Percentiles rank a stretch among this genome's conserved stretches.
Conservation (phyloP, 345 rosid genomes). For the Microthlaspi erraticum region DNA sequence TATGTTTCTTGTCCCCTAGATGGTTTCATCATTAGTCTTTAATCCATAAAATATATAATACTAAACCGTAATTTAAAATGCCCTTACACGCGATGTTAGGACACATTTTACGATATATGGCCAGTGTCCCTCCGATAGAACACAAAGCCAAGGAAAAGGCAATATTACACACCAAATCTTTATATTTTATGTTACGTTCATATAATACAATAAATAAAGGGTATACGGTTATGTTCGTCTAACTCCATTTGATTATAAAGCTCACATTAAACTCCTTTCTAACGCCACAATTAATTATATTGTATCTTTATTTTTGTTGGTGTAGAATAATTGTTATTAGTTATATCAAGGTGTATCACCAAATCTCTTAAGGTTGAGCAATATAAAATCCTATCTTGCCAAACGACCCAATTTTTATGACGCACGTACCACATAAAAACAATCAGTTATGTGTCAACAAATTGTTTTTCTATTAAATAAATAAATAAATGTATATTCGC, state of each 20-base stretch:
- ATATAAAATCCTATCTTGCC: constrained; percentile 17
- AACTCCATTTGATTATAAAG: constrained; percentile 22
- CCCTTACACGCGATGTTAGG: constrained; percentile 33
- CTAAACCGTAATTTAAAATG: constrained; percentile 15
- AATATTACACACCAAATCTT: constrained; percentile 33
- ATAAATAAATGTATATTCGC: not conserved
- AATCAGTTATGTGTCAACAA: not conserved
- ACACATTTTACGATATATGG: constrained; percentile 12
- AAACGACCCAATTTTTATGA: constrained; percentile 9
- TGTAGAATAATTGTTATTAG: not conserved
- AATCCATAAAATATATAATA: not conserved
- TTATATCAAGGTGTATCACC: constrained; percentile 2
- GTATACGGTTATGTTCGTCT: constrained; percentile 22
- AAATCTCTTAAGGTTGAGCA: constrained; percentile 16
- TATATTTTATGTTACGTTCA: constrained; percentile 29
- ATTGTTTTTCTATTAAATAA: not conserved
- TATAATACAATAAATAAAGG: constrained; percentile 22
- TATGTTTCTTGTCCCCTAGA: not conserved
- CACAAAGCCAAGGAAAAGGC: constrained; percentile 32
- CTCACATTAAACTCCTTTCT: constrained; percentile 29
- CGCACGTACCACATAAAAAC: not conserved
- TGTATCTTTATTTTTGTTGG: constrained; percentile 16
- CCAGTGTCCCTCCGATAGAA: constrained; percentile 22
- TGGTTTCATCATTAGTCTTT: constrained; percentile 26
- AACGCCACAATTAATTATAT: constrained; percentile 6